Conservation (phyloP, 331 rosid genomes). For the Rosa hybrid region DNA sequence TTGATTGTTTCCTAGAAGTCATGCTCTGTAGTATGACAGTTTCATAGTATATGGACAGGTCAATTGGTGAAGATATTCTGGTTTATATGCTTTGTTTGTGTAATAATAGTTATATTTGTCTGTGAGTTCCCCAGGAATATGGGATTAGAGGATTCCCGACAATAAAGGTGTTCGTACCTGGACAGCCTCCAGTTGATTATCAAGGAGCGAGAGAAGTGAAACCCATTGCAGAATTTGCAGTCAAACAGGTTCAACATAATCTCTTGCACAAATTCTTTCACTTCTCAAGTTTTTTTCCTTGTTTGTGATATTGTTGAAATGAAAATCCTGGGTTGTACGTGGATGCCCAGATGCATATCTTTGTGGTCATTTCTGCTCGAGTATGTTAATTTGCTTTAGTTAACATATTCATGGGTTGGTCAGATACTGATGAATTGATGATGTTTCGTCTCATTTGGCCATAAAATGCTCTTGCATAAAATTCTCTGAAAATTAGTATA, state of each 20-base stretch:
- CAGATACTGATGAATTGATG: not conserved
- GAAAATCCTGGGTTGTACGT: not conserved
- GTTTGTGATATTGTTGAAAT: slow-evolving; percentile 9
- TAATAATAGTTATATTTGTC: not conserved
- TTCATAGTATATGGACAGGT: not conserved
- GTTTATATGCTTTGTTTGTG: not conserved
- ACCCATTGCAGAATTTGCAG: slow-evolving; percentile 84
- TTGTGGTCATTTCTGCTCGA: not conserved
- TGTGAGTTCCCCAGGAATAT: slow-evolving; percentile 58
- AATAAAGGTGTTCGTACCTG: slow-evolving; percentile 85
- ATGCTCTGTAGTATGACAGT: not conserved
- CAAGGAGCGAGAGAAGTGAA: slow-evolving; percentile 97
- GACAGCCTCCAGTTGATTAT: slow-evolving; percentile 85
- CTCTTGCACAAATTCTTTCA: not conserved
- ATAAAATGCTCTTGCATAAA: not conserved
- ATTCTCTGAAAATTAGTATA: not conserved
- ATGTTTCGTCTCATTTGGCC: not conserved
- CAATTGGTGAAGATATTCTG: slow-evolving; percentile 7
- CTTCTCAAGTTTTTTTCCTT: not conserved
- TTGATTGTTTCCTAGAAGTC: not conserved
- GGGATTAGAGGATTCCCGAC: slow-evolving; percentile 94
- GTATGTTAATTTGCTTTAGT: not conserved
- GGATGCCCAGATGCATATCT: slow-evolving; percentile 9
- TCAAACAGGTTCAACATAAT: slow-evolving; percentile 68
- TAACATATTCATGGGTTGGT: not conserved